Conservation (phyloP, 192 early-diverging fungal species). For the Mycoemilia scoparia region DNA sequence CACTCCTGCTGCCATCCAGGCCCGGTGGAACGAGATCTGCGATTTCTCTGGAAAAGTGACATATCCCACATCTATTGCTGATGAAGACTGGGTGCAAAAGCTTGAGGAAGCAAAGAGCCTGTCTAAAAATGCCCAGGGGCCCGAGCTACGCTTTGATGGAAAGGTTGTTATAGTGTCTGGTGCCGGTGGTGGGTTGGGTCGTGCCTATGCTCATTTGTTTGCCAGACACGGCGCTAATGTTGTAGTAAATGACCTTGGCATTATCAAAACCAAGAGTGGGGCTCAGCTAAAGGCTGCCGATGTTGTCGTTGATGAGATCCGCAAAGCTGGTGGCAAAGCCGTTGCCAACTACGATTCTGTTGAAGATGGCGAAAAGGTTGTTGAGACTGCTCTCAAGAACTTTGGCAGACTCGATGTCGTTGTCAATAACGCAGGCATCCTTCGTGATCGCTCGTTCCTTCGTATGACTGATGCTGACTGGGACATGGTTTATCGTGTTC, state of each 20-base stretch:
- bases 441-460: slow-evolving; percentile 87
- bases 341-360: slow-evolving; percentile 89
- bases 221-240: slow-evolving; percentile 72
- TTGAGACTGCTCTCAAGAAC: slow-evolving; percentile 76
- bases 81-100: slow-evolving; percentile 66
- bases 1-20: slow-evolving; percentile 63
- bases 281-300: slow-evolving; percentile 34
- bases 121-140: slow-evolving; percentile 35
- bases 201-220: slow-evolving; percentile 71
- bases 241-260: slow-evolving; percentile 86
- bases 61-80: slow-evolving; percentile 56
- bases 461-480: slow-evolving; percentile 84
- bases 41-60: slow-evolving; percentile 43
- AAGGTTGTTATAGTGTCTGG: slow-evolving; percentile 80
- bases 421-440: slow-evolving; percentile 95
- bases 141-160: slow-evolving; percentile 48
- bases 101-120: slow-evolving; percentile 57
- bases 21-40: slow-evolving; percentile 56
- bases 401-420: slow-evolving; percentile 67
- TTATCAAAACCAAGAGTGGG: slow-evolving; percentile 18
- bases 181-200: slow-evolving; percentile 82
- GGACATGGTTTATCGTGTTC: slow-evolving; percentile 82
- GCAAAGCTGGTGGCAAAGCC: slow-evolving; percentile 63
- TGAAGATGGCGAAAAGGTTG: slow-evolving; percentile 86
- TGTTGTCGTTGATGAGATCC: slow-evolving; percentile 72